phyloP scores from a whole-genome alignment of 108 stramenopile species.

The Cyclotella baltica region DNA sequence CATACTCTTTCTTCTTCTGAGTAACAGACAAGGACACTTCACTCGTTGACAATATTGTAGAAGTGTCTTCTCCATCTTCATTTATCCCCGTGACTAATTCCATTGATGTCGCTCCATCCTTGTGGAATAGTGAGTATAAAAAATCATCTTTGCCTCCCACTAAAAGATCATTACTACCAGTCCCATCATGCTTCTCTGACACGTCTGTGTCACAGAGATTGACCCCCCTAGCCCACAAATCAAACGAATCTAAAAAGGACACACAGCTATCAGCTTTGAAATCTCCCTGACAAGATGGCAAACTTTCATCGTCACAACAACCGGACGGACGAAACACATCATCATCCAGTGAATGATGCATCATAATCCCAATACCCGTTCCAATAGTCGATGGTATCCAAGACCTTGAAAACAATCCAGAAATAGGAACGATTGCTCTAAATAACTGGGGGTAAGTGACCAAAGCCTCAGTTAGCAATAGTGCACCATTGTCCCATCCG shows the following conservation, averaged over 20 bases:
- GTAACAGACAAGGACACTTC: not conserved
- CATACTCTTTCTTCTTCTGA: not conserved
- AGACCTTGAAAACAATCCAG: slow-evolving; percentile 38
- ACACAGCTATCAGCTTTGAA: slow-evolving; percentile 21
- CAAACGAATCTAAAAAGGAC: slow-evolving; percentile 28
- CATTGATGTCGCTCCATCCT: not conserved
- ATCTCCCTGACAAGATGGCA: slow-evolving; percentile 26
- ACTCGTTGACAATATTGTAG: not conserved
- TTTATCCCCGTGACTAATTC: not conserved
- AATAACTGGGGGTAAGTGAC: slow-evolving; percentile 35
- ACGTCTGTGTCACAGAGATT: slow-evolving; percentile 5
- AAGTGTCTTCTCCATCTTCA: not conserved
- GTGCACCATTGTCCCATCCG: slow-evolving; percentile 63
- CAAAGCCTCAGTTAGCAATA: slow-evolving; percentile 47
- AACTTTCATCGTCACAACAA: slow-evolving; percentile 23
- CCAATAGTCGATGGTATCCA: not conserved
- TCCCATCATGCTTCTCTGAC: not conserved
- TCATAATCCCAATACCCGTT: slow-evolving; percentile 24
- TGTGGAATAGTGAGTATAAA: slow-evolving; percentile 2
- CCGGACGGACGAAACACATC: slow-evolving; percentile 19
- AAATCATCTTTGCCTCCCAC: slow-evolving; percentile 1
- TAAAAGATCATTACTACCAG: not conserved
- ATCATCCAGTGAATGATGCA: slow-evolving; percentile 44
- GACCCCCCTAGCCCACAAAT: slow-evolving; percentile 30
- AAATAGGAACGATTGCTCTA: slow-evolving; percentile 58